These are phyloP conservation scores for Primulina eburnea DNA, from an alignment of 257 asterid genomes.

Conservation along the genomic window DNA sequence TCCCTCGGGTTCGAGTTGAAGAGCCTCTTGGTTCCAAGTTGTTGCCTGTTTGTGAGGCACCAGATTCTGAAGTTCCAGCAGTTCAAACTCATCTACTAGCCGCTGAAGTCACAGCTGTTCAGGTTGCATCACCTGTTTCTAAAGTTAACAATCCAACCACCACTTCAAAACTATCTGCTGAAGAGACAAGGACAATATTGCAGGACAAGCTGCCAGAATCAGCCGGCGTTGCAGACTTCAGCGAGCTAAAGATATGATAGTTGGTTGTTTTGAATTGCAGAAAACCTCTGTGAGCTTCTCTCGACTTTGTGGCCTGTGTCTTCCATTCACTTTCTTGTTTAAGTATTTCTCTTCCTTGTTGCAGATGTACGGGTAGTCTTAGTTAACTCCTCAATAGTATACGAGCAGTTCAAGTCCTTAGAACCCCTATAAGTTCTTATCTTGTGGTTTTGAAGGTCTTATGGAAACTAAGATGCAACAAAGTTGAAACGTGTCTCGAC, in stretches of 20 bases:
- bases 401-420: slow-evolving; percentile 21
- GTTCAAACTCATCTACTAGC: slow-evolving; percentile 24
- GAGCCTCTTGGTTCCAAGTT: slow-evolving; percentile 32
- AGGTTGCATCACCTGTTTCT: slow-evolving; percentile 30
- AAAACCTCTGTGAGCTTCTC: slow-evolving; percentile 29
- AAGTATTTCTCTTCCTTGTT: slow-evolving; percentile 14
- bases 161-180: slow-evolving; percentile 28
- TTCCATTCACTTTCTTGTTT: slow-evolving; percentile 7
- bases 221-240: slow-evolving; percentile 27
- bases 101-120: slow-evolving; percentile 23
- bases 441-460: slow-evolving; percentile 11
- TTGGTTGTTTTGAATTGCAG: slow-evolving; percentile 21
- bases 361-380: slow-evolving; percentile 26
- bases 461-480: slow-evolving; percentile 16
- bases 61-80: slow-evolving; percentile 30
- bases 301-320: slow-evolving; percentile 31
- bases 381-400: slow-evolving; percentile 25
- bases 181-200: slow-evolving; percentile 26
- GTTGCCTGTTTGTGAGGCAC: slow-evolving; percentile 23
- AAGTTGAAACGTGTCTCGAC: slow-evolving; percentile 9
- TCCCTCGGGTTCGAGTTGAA: slow-evolving; percentile 29
- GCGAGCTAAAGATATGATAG: slow-evolving; percentile 44
- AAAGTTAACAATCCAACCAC: slow-evolving; percentile 21
- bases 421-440: slow-evolving; percentile 14
- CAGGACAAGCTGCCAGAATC: slow-evolving; percentile 31